Percentiles rank a stretch among this genome's conserved stretches.
phyloP scores from a whole-genome alignment of 306 rosid genomes.

The Morella rubra region DNA sequence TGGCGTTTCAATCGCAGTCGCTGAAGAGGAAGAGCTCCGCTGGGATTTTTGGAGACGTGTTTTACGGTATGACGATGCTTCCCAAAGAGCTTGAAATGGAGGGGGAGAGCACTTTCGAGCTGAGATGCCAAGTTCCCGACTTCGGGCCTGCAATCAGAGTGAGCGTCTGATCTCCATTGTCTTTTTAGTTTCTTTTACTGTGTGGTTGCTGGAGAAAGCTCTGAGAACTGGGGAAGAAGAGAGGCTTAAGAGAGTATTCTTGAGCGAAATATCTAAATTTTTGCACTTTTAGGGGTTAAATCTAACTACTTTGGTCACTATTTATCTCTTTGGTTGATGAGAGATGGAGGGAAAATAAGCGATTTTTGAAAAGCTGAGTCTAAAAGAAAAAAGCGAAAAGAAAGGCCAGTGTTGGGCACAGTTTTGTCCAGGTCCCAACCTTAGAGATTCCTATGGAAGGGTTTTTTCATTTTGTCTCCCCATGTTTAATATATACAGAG shows the following conservation, averaged over 20 bases:
- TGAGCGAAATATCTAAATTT: background rate
- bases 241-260: background rate
- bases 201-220: conserved; percentile 16
- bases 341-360: too few relatives aligned
- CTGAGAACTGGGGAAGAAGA: background rate
- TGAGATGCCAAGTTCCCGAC: conserved; percentile 59
- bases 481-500: background rate
- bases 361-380: background rate
- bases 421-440: too few relatives aligned
- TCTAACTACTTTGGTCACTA: too few relatives aligned
- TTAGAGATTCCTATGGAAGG: background rate
- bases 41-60: conserved; percentile 57
- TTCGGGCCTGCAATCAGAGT: conserved; percentile 41
- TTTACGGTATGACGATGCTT: conserved; percentile 42
- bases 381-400: too few relatives aligned
- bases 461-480: background rate
- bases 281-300: background rate
- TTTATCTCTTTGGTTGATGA: background rate
- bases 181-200: background rate
- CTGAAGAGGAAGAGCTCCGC: conserved; percentile 41
- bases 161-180: background rate
- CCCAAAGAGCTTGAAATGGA: conserved; percentile 43
- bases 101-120: conserved; percentile 37
- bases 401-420: background rate
- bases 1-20: conserved; percentile 55